These are phyloP conservation scores for Gymnopilus dilepis DNA, from an alignment of 768 basidiomycete genomes.

Conservation along the genomic window DNA sequence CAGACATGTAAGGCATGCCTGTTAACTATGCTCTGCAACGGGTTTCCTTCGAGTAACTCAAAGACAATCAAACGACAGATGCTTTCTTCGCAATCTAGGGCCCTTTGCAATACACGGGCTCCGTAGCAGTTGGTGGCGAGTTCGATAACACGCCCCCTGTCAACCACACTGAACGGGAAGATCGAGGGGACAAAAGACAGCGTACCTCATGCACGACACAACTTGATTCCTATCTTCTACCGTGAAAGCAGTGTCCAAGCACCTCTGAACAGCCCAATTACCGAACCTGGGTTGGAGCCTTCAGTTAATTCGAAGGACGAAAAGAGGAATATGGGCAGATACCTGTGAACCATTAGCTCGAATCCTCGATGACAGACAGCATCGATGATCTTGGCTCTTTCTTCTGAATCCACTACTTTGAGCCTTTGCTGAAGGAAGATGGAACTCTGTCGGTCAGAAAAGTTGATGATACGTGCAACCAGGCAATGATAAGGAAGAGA, in stretches of 20 bases:
- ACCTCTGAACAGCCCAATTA: slow-evolving; percentile 91
- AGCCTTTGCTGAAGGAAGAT: slow-evolving; percentile 91
- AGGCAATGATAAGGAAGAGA: slow-evolving; percentile 84
- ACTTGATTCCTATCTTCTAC: slow-evolving; percentile 80
- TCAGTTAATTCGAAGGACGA: slow-evolving; percentile 2
- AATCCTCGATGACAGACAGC: slow-evolving; percentile 84
- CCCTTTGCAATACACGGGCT: slow-evolving; percentile 88
- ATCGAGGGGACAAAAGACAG: neutral
- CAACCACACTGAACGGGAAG: neutral
- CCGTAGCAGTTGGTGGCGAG: slow-evolving; percentile 90
- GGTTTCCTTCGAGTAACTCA: slow-evolving; percentile 83
- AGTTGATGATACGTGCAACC: slow-evolving; percentile 85
- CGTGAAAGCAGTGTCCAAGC: slow-evolving; percentile 79
- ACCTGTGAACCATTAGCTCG: slow-evolving; percentile 94
- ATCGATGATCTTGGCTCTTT: slow-evolving; percentile 83
- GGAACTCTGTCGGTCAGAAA: slow-evolving; percentile 88
- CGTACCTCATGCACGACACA: slow-evolving; percentile 84
- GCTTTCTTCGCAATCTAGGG: slow-evolving; percentile 89
- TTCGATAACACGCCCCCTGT: slow-evolving; percentile 81
- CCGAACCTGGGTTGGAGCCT: slow-evolving; percentile 65
- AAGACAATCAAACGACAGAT: slow-evolving; percentile 82
- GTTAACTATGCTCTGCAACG: slow-evolving; percentile 84
- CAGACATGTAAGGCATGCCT: slow-evolving; percentile 92
- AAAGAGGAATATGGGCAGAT: slow-evolving; percentile 19
- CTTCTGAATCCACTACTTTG: slow-evolving; percentile 82